Evolutionary conservation across 1,284 basidiomycete species (phyloP).

Genomic region (Chalciporus piperatoides): DNA sequence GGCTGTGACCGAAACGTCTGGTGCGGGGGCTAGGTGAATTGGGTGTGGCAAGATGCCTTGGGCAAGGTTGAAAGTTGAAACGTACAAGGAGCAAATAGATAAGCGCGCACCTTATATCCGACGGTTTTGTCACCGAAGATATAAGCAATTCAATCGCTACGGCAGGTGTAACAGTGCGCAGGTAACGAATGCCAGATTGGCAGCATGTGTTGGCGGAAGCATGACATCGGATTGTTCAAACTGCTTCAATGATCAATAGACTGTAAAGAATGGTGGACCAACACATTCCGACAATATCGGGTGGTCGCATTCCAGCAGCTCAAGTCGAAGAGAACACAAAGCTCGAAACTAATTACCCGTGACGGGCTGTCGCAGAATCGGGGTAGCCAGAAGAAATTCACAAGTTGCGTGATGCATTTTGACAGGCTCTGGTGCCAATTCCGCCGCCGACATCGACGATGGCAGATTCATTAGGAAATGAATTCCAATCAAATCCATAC

Average conservation of each 20-base stretch:
- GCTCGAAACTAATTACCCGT: slow-evolving; percentile 11
- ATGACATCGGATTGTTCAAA: not conserved
- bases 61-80: slow-evolving; percentile 27
- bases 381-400: slow-evolving; percentile 13
- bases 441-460: not conserved
- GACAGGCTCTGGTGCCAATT: not conserved
- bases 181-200: slow-evolving; percentile 13
- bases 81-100: slow-evolving; percentile 11
- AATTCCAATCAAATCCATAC: not conserved
- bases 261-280: not conserved
- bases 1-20: too few species aligned
- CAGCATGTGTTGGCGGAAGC: slow-evolving; percentile 4
- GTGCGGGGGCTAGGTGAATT: too few species aligned
- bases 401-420: slow-evolving; percentile 13
- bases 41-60: slow-evolving; percentile 1
- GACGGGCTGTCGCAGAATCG: slow-evolving; percentile 3
- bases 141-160: slow-evolving; percentile 31
- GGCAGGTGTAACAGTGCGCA: slow-evolving; percentile 12
- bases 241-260: not conserved
- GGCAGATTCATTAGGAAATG: not conserved
- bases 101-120: slow-evolving; percentile 28
- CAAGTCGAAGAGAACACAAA: not conserved
- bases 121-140: slow-evolving; percentile 7
- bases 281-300: not conserved
- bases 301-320: not conserved